Percentiles rank a stretch among this genome's conserved stretches.
phyloP scores from a whole-genome alignment of 768 basidiomycete genomes.

The Pleurotus salmoneostramineus region DNA sequence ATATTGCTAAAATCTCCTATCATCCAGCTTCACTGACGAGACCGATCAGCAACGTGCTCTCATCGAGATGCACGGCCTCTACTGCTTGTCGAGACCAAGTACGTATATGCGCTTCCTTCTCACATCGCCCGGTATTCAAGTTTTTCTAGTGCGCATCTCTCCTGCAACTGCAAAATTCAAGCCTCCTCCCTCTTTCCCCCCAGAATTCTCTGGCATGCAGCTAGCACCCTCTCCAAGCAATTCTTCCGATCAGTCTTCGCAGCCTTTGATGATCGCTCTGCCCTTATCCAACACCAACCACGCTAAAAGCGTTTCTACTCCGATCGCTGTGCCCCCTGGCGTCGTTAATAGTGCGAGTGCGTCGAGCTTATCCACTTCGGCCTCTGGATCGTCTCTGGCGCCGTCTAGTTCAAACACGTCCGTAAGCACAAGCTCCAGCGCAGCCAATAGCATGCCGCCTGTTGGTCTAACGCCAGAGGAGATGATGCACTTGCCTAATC shows the following conservation, averaged over 20 bases:
- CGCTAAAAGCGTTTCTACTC: slow-evolving; percentile 66
- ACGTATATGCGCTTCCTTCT: slow-evolving; percentile 27
- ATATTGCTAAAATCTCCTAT: slow-evolving; percentile 12
- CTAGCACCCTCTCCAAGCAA: slow-evolving; percentile 28
- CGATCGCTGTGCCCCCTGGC: slow-evolving; percentile 47
- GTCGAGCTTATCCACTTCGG: slow-evolving; percentile 35
- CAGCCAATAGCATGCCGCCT: slow-evolving; percentile 44
- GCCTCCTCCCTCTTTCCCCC: slow-evolving; percentile 38
- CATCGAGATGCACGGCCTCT: slow-evolving; percentile 89
- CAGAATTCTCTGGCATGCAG: slow-evolving; percentile 44
- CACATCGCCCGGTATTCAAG: slow-evolving; percentile 24
- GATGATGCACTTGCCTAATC: slow-evolving; percentile 42
- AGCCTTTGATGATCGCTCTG: slow-evolving; percentile 43
- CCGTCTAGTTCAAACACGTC: slow-evolving; percentile 50
- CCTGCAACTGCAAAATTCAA: slow-evolving; percentile 89
- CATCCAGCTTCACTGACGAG: slow-evolving; percentile 79
- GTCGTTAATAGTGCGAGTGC: slow-evolving; percentile 24
- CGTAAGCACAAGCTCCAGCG: slow-evolving; percentile 48
- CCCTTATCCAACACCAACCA: slow-evolving; percentile 42
- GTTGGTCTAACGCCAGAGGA: slow-evolving; percentile 52
- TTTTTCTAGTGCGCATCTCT: slow-evolving; percentile 75
- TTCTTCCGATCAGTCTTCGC: slow-evolving; percentile 27
- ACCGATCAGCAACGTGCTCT: slow-evolving; percentile 86
- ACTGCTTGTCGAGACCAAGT: slow-evolving; percentile 88
- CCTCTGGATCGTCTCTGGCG: slow-evolving; percentile 43